Conservation (phyloP, 495 filamentous ascomycete species). For the Podospora pseudopauciseta region DNA sequence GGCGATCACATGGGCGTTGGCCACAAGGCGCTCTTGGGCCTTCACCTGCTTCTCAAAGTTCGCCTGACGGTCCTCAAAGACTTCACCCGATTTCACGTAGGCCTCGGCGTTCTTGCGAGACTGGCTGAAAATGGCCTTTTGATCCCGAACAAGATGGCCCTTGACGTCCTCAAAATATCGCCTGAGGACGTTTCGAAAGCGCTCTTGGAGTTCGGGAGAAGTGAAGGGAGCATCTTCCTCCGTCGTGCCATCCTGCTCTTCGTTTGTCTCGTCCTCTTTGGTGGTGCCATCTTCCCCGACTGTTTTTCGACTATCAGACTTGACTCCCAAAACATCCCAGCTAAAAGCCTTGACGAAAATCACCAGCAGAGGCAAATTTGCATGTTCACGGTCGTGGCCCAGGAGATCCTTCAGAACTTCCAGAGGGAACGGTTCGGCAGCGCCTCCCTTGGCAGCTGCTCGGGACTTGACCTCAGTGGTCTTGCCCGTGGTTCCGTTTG, state of each 20-base stretch:
- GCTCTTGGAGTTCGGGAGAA: constrained; percentile 70
- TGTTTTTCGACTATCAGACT: constrained; percentile 74
- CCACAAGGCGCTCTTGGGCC: constrained; percentile 81
- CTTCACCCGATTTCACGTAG: constrained; percentile 96
- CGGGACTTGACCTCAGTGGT: constrained; percentile 53
- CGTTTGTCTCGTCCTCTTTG: constrained; percentile 37
- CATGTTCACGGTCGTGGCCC: constrained; percentile 87
- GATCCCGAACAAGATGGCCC: constrained; percentile 79
- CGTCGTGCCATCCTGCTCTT: constrained; percentile 47
- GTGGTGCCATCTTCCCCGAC: constrained; percentile 83
- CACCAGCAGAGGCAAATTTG: constrained; percentile 85
- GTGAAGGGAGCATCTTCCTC: constrained; percentile 69
- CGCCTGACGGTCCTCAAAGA: constrained; percentile 95
- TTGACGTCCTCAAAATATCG: constrained; percentile 95
- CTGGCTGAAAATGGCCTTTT: constrained; percentile 77
- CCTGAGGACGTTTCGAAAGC: constrained; percentile 82
- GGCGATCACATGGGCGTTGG: constrained; percentile 87
- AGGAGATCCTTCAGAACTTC: constrained; percentile 96
- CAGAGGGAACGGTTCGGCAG: constrained; percentile 82
- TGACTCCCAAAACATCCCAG: constrained; percentile 90
- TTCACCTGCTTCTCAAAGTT: constrained; percentile 93
- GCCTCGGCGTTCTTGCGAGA: constrained; percentile 93
- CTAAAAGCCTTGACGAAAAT: constrained; percentile 93
- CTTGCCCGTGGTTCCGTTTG: constrained; percentile 53
- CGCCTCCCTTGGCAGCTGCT: constrained; percentile 50